Base-by-base conservation (phyloP, 164 flowering plant genomes). In the Magnolia changhungtana region DNA sequence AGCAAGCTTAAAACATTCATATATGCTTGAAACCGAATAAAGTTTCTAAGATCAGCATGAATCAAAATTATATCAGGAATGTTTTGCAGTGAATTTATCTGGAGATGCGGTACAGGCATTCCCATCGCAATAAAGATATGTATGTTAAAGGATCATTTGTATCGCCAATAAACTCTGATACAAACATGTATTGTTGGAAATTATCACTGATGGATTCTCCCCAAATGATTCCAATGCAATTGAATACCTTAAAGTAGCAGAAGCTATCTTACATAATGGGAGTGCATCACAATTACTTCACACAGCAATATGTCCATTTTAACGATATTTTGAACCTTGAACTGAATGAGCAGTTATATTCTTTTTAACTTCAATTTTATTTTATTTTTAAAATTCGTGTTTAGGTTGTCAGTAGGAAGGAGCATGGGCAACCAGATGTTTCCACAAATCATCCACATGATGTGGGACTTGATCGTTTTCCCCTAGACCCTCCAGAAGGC, bases 401-500 rank as follows among this genome's bases (percentile, higher is more conserved):
- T 55, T 74, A 78, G 81, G 72, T 74, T 64, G 14, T 31, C 49
- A 8, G 14, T 31, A n/a, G 77, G 45, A 61, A 64, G 8, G 72
- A 72, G 29, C 72, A 49, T 71, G 78, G 67, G 52, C 69, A 16
- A 1, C 51, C 16, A 16, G 71, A 27, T 14, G 37, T 76, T 19
- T 18, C 58, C 9, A 73, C 19, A 19, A 72, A 55, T 18, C 7
- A 65, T 73, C 4, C 63, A 18, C 63, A 13, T 37, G 52, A 50
- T 10, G 72, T 66, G 37, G 74, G 67, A 59, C 63, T 72, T 63
- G 74, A 74, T 71, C 18, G 18, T 75, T 71, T 52, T 59, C 64
- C 21, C 2, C 75, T 72, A 65, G 81, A 76, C 49, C 51, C 14
- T 29, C 77, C 79, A 75, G 74, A 71, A 45, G 50, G 8, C 51